phyloP scores from a whole-genome alignment of 2,329 filamentous ascomycete genomes.

The Talaromyces sp. region DNA sequence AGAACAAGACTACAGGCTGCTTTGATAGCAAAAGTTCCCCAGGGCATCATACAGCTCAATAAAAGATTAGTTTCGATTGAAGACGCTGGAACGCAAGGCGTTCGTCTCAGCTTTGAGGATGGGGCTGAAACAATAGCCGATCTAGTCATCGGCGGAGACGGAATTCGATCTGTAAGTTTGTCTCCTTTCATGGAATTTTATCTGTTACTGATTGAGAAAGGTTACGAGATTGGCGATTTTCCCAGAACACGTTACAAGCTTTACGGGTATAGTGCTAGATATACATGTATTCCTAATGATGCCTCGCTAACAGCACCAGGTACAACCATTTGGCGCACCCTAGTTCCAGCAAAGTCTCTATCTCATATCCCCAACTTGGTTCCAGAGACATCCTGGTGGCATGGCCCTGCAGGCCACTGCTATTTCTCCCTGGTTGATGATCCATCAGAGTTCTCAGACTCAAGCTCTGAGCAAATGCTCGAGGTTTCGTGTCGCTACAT shows the following conservation, averaged over 20 bases:
- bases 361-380: slow-evolving; percentile 3
- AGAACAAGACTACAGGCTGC: slow-evolving; percentile 3
- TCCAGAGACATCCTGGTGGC: slow-evolving; percentile 4
- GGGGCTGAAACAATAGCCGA: background rate
- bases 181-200: no score
- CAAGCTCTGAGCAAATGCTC: background rate
- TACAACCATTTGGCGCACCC: slow-evolving; percentile 4
- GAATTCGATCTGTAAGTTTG: slow-evolving; percentile 3
- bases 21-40: background rate
- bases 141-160: slow-evolving; percentile 2
- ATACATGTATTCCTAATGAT: background rate
- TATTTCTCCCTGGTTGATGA: slow-evolving; percentile 4
- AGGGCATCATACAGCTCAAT: slow-evolving; percentile 3
- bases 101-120: background rate
- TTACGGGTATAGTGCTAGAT: background rate
- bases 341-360: background rate
- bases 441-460: background rate
- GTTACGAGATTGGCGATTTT: background rate
- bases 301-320: background rate
- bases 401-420: background rate
- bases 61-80: slow-evolving; percentile 1
- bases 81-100: background rate
- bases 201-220: no score
- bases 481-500: slow-evolving; percentile 5
- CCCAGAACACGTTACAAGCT: background rate